Evolutionary conservation across 2,329 filamentous ascomycete species (phyloP), one percentile per base, ranked within the genome.

Genomic region (Huntiella moniliformis): DNA sequence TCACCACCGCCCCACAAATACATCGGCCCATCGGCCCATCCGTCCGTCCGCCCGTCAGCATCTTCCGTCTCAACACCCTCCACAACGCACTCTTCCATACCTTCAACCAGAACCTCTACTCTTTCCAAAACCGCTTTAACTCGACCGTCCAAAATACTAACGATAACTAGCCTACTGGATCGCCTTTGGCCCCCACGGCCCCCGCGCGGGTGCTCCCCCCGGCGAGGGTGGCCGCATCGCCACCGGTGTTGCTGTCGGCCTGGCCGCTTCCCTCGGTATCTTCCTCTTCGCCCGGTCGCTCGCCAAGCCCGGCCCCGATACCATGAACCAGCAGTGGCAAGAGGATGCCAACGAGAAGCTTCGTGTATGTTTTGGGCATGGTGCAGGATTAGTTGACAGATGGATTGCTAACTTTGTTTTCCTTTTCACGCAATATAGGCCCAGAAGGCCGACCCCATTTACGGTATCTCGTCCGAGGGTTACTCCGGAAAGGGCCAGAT

Each of bases 311-410:
- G 59, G 73, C 52, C 91, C 91, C 54, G 69, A 71, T 63, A 93
- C 88, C 58, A 93, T 98, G 87, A 88, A 71, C 68, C 82, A 84
- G 73, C 91, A 98, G 67, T 96, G 82, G 77, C 85, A 98, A 70
- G 86, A 96, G 71, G 81, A 81, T 56, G 74, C 79, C 55, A 94
- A 98, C 67, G 91, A 95, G 70, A 91, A 82, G 65, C 72, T 95
- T 63, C 87, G 78, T 75, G 88, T 93, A 68, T 57, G 77, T 66
- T 37, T 36, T 31, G 17, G 6, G 22, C 6, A 28, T 28, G 10
- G 6, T 28, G 10, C 22, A 8, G 22, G 22, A 28, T 28, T 28
- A 10, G 22, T 28, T 3, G 22, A 10, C 7, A 8, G 22, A 3
- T 28, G 2, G 6, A 28, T 39, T 15, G 12, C 39, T 42, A 42